Evolutionary conservation across 2,329 filamentous ascomycete species (phyloP), one percentile per base, ranked within the genome.

Genomic region (Orbilia javanica): DNA sequence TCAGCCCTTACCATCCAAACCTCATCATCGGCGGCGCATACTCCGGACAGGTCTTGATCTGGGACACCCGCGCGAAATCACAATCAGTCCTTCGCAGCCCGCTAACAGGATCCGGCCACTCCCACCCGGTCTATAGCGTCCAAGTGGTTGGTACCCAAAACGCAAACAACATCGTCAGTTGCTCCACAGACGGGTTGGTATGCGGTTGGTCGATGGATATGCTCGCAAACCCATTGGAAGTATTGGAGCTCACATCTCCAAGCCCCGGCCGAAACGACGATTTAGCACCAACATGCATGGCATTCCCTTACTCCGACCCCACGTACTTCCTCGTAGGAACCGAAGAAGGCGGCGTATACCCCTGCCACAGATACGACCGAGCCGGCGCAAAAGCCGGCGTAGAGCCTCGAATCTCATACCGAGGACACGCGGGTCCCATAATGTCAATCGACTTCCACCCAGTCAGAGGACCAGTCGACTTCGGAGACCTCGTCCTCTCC

Each of bases 191-290:
- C 83, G 96, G 96, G 68, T 93, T 97, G 8, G 93, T 98, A 48
- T 99, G 96, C 84, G 93, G 94, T 57, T 99, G 96, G 96, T 94
- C 93, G 69, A 93, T 97, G 80, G 96, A 99, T 84, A 98, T 99
- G 90, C 92, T 99, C 78, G 93, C 95, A 0, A 93, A 97, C 84
- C 96, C 96, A 0, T 95, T 98, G 84, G 96, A 99, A 86, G 91
- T 94, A 69, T 89, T 99, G 48, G 93, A 97, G 82, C 88, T 99
- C 11, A 91, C 91, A 76, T 93, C 94, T 1, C 95, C 95, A 2
- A 74, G 52, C 3, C 90, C 91, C 15, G 93, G 95, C 4, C 91
- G 93, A 81, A 95, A 94, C 3, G 96, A 99, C 84, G 96, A 99
- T 82, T 90, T 99, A 62, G 94, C 94, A 68, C 96, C 96, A 1